Evolutionary conservation across 164 flowering plant genomes (phyloP).

Genomic region (Piper longum): DNA sequence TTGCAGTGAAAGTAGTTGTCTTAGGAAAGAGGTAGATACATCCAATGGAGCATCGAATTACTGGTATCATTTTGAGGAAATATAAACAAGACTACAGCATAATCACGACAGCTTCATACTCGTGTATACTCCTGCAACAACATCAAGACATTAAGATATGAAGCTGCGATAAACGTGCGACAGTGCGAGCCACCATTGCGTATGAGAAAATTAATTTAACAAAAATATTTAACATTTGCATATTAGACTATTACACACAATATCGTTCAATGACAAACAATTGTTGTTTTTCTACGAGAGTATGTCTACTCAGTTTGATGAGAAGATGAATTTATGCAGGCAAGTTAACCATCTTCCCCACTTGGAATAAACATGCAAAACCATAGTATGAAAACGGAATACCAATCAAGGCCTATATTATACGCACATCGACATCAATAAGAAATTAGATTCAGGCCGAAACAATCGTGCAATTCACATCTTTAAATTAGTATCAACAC

Average conservation of each 20-base stretch:
- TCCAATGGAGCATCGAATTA: constrained; percentile 50
- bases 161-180: neutral
- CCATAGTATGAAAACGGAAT: no score
- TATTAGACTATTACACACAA: neutral
- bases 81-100: constrained; percentile 5
- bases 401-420: no score
- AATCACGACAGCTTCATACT: constrained; percentile 10
- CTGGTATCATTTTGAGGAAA: constrained; percentile 47
- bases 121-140: constrained; percentile 24
- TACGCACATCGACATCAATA: no score
- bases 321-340: no score
- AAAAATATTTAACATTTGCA: neutral
- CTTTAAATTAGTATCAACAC: no score
- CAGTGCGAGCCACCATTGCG: neutral
- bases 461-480: no score
- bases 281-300: neutral
- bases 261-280: neutral
- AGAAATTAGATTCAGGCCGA: no score
- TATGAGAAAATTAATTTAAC: neutral
- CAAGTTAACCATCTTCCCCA: no score
- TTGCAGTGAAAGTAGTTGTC: constrained; percentile 23
- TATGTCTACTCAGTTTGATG: no score
- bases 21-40: constrained; percentile 35
- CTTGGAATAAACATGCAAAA: no score
- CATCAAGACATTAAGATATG: neutral